Percentiles rank a stretch among this genome's conserved stretches.
Conservation (phyloP, 2,329 filamentous ascomycete genomes). For the Lecanoromycetidae sp. region DNA sequence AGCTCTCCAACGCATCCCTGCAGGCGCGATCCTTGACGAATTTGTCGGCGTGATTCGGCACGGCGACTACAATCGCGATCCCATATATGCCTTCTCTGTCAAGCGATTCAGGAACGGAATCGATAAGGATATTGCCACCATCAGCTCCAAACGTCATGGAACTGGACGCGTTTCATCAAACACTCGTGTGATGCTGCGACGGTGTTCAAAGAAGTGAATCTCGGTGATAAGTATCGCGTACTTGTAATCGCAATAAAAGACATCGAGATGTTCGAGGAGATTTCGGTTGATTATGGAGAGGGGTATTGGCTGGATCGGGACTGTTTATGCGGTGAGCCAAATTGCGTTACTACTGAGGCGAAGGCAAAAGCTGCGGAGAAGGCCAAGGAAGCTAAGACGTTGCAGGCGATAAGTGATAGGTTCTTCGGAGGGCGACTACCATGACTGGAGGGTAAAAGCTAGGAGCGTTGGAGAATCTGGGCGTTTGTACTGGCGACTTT, state of each 20-base stretch:
- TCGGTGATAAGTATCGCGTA: constrained; percentile 20
- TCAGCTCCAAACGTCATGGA: constrained; percentile 22
- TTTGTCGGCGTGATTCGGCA: constrained; percentile 21
- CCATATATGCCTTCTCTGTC: constrained; percentile 19
- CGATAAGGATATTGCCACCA: constrained; percentile 3
- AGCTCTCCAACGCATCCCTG: constrained; percentile 21
- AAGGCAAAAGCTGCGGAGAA: no score
- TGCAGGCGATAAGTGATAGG: no score
- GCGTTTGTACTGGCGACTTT: no score
- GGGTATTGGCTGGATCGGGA: constrained; percentile 21
- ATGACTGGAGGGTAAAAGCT: no score
- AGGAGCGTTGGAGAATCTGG: no score
- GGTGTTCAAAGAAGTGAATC: constrained; percentile 15
- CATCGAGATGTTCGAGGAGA: constrained; percentile 25
- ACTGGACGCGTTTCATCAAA: constrained; percentile 21
- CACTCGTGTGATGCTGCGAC: constrained; percentile 16
- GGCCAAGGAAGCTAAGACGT: no score
- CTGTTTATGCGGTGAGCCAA: background rate
- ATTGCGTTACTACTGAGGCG: no score
- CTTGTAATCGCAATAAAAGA: constrained; percentile 20
- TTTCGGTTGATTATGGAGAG: constrained; percentile 26
- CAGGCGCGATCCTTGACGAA: constrained; percentile 21
- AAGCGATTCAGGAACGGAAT: background rate
- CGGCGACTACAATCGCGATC: constrained; percentile 4
- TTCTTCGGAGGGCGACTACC: no score